Percentiles rank a stretch among this genome's conserved stretches.
phyloP scores from a whole-genome alignment of 1,284 basidiomycete genomes.

The Phlebopus sp. region DNA sequence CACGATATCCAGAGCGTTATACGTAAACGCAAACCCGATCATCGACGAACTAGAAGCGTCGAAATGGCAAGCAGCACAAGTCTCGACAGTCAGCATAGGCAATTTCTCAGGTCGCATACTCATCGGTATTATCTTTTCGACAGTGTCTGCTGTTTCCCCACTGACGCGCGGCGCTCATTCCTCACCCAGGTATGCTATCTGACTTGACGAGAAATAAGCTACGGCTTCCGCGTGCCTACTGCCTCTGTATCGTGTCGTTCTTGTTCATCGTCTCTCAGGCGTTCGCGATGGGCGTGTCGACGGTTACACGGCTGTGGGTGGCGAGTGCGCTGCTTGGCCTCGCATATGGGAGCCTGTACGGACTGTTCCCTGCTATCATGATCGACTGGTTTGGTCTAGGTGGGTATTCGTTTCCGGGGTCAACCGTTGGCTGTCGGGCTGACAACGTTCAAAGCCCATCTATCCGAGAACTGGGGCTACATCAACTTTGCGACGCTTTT shows the following conservation, averaged over 20 bases:
- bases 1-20: conserved; percentile 86
- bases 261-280: conserved; percentile 73
- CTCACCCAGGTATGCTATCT: conserved; percentile 57
- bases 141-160: too few species aligned
- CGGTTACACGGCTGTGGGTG: conserved; percentile 67
- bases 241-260: conserved; percentile 62
- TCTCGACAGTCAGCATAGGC: conserved; percentile 81
- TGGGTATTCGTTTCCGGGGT: conserved; percentile 35
- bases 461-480: conserved; percentile 87
- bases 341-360: conserved; percentile 79
- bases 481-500: conserved; percentile 74
- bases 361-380: conserved; percentile 70
- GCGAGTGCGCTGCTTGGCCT: conserved; percentile 72
- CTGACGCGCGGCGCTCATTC: too few species aligned
- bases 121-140: too few species aligned
- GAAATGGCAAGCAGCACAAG: conserved; percentile 81
- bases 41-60: conserved; percentile 69
- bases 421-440: too few species aligned
- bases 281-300: conserved; percentile 53
- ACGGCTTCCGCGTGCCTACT: conserved; percentile 65
- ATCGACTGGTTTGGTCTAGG: conserved; percentile 88
- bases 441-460: too few species aligned
- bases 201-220: conserved; percentile 66
- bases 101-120: conserved; percentile 82
- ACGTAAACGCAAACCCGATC: conserved; percentile 57